Evolutionary conservation across 345 rosid species (phyloP).

Genomic region (Syzygium aromaticum): DNA sequence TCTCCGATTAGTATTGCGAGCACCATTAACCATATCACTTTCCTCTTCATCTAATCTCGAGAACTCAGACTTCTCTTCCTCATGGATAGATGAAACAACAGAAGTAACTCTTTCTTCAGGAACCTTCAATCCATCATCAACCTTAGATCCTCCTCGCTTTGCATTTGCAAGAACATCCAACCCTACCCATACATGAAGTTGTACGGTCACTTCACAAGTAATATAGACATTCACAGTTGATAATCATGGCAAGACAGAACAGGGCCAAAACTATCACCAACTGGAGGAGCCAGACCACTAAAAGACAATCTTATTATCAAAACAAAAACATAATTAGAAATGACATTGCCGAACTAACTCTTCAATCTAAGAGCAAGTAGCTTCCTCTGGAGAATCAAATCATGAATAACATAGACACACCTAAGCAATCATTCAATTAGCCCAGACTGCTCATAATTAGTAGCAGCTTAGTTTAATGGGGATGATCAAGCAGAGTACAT

Average conservation of each 20-base stretch:
- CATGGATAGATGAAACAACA: slow-evolving; percentile 41
- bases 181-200: slow-evolving; percentile 9
- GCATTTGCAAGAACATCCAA: slow-evolving; percentile 38
- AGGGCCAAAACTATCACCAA: not conserved
- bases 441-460: not conserved
- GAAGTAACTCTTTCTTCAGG: slow-evolving; percentile 34
- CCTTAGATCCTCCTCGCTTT: slow-evolving; percentile 27
- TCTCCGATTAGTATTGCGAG: slow-evolving; percentile 23
- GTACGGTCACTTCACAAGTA: not conserved
- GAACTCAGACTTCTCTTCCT: slow-evolving; percentile 39
- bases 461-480: not conserved
- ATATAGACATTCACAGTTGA: not conserved
- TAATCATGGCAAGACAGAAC: not conserved
- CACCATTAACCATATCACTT: not conserved
- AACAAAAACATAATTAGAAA: not conserved
- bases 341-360: not conserved
- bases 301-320: not conserved
- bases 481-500: not conserved
- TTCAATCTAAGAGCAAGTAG: not conserved
- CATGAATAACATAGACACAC: not conserved
- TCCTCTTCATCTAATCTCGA: slow-evolving; percentile 16
- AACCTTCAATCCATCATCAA: slow-evolving; percentile 47
- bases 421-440: not conserved
- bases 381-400: not conserved
- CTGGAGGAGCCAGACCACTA: not conserved